These are phyloP conservation scores for Domatiomyces globalis DNA, from an alignment of 2,329 filamentous ascomycete genomes.

Conservation along the genomic window DNA sequence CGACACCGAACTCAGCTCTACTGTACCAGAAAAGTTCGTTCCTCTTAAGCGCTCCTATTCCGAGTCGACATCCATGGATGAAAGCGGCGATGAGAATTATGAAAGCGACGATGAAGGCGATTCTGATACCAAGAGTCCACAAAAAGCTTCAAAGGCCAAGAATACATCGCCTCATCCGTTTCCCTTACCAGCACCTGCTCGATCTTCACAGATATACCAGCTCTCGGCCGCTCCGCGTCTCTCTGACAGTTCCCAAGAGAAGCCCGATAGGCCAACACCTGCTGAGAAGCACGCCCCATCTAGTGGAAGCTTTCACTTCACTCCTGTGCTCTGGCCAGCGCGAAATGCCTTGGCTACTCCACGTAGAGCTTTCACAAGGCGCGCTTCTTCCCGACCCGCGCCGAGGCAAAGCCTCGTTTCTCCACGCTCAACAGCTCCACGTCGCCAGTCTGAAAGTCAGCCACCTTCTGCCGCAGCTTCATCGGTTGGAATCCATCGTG, in stretches of 20 bases:
- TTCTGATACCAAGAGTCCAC: background rate
- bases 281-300: background rate
- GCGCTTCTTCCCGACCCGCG: no score
- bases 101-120: background rate
- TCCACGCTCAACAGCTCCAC: background rate
- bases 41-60: background rate
- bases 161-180: background rate
- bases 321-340: background rate
- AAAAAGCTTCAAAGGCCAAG: background rate
- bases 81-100: background rate
- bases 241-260: background rate
- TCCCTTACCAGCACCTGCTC: background rate
- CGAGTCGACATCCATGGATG: background rate
- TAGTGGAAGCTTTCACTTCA: background rate
- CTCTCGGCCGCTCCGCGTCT: background rate
- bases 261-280: background rate
- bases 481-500: constrained; percentile 3
- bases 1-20: background rate
- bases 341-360: background rate
- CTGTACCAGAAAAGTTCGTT: background rate
- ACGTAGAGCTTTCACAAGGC: no score
- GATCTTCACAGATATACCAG: background rate
- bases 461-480: background rate
- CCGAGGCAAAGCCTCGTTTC: background rate
- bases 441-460: background rate